Conservation (phyloP, 306 rosid genomes). For the Vigna reflexopilosa region DNA sequence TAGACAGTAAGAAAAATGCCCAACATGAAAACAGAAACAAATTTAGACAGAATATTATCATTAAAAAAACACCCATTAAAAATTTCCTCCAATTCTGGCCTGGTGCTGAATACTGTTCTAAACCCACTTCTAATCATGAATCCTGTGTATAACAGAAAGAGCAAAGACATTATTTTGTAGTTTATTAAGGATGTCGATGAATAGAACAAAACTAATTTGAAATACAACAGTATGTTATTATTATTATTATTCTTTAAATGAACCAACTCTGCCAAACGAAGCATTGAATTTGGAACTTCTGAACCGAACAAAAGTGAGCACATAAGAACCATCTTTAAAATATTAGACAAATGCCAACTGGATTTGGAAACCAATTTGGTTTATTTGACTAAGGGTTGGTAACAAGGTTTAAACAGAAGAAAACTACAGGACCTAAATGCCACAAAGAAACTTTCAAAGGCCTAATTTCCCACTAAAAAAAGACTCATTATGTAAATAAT, state of each 20-base stretch:
- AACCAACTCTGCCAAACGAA: neutral
- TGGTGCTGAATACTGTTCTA: neutral
- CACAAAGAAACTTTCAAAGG: no score
- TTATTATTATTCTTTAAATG: neutral
- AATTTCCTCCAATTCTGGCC: neutral
- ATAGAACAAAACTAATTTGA: neutral
- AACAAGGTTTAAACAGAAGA: no score
- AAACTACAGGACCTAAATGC: no score
- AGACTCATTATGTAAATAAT: neutral
- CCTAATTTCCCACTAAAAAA: no score
- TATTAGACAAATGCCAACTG: no score
- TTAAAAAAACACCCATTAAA: neutral
- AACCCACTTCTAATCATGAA: neutral
- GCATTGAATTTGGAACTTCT: no score
- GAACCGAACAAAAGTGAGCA: neutral
- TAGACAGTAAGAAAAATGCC: neutral
- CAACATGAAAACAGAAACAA: neutral
- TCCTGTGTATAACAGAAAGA: neutral
- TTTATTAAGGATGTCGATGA: neutral
- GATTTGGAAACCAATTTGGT: no score
- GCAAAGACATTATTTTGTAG: neutral
- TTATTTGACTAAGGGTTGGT: no score
- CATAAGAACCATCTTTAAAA: no score
- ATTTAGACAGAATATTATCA: neutral
- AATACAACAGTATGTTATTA: neutral